These are phyloP conservation scores for Dendrobium officinale DNA, from an alignment of 106 monocot genomes.

Conservation along the genomic window DNA sequence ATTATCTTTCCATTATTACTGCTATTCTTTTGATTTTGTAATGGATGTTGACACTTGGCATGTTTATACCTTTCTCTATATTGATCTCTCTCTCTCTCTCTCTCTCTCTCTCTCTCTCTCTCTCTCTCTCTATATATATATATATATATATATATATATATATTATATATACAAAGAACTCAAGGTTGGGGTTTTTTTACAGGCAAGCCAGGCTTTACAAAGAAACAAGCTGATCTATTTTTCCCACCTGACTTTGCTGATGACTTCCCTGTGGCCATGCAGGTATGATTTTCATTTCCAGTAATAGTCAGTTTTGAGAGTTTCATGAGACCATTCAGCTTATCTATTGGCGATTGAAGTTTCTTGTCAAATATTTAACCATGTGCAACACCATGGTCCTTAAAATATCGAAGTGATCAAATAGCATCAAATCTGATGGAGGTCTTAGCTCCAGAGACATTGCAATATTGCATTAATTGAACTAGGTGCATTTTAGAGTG, in stretches of 20 bases:
- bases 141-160: too few relatives aligned
- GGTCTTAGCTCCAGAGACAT: background rate
- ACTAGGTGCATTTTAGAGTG: background rate
- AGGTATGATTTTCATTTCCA: conserved; percentile 38
- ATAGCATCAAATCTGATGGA: background rate
- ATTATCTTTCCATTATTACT: too few relatives aligned
- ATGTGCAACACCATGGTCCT: background rate
- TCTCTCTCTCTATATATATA: too few relatives aligned
- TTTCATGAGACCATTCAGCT: background rate
- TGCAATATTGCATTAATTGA: background rate
- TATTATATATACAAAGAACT: background rate
- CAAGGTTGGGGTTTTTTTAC: background rate
- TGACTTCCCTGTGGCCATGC: conserved; percentile 98
- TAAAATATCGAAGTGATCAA: background rate
- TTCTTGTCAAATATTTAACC: background rate
- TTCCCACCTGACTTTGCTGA: conserved; percentile 98
- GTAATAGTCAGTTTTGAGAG: background rate
- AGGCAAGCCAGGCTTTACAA: conserved; percentile 92
- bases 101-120: too few relatives aligned
- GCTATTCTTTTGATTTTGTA: too few relatives aligned
- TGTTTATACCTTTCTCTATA: too few relatives aligned
- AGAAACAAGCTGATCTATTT: conserved; percentile 98
- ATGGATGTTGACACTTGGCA: too few relatives aligned
- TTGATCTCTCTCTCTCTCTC: too few relatives aligned
- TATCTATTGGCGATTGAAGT: background rate